These are phyloP conservation scores for Camellia granthamiana DNA, from an alignment of 148 eudicot genomes.

Conservation along the genomic window DNA sequence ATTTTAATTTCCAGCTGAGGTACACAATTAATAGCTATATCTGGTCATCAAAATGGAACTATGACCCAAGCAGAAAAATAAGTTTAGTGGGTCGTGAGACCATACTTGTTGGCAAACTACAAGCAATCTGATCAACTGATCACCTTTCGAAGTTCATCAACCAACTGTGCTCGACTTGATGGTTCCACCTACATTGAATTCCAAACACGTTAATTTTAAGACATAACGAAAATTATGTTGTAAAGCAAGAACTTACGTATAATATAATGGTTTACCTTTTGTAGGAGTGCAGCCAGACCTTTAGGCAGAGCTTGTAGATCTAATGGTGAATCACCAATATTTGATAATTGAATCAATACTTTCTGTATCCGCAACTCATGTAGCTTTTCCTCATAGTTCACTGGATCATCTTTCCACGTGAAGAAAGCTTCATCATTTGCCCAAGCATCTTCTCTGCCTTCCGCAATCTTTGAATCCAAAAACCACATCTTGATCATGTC, in stretches of 20 bases:
- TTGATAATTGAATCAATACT: conserved; percentile 59
- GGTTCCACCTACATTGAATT: conserved; percentile 59
- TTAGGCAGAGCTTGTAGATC: conserved; percentile 80
- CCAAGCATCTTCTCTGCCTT: conserved; percentile 52
- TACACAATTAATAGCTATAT: too few relatives aligned
- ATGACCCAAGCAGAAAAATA: neutral
- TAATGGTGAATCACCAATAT: conserved; percentile 52
- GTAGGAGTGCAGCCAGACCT: conserved; percentile 73
- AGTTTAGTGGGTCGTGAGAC: too few relatives aligned
- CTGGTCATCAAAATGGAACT: neutral
- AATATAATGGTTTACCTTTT: conserved; percentile 46
- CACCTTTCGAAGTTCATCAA: conserved; percentile 60
- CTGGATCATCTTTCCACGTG: conserved; percentile 57
- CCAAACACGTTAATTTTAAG: conserved; percentile 1
- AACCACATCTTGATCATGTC: conserved; percentile 83
- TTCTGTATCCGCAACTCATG: conserved; percentile 69
- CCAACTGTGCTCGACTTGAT: conserved; percentile 43
- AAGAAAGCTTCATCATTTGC: conserved; percentile 68
- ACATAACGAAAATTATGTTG: neutral
- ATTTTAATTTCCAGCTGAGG: too few relatives aligned
- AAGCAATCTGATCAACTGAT: conserved; percentile 30
- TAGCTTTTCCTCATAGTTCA: conserved; percentile 64
- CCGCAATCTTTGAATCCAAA: conserved; percentile 40
- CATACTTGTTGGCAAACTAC: conserved; percentile 7
- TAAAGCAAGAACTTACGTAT: neutral